Base-by-base conservation (phyloP, 768 basidiomycete species). In the Trametes meyenii region DNA sequence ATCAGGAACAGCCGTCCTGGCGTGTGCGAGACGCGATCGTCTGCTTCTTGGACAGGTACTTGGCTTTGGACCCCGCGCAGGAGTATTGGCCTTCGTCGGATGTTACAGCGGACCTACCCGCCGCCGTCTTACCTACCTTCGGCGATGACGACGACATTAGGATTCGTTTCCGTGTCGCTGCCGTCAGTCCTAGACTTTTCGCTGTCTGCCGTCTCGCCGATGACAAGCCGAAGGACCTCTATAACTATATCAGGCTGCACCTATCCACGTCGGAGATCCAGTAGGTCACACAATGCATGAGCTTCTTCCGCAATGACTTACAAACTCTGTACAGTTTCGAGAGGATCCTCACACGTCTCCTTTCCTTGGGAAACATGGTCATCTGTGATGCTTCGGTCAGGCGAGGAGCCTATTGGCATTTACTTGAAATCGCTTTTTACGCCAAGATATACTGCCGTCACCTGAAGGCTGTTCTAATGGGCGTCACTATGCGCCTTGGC, bases 341-440 rank as follows among this genome's bases (percentile, higher is more conserved):
- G 11, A 6, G 61, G 39, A 90, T 91, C 78, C 76, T 90, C 54
- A 93, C 88, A 12, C 85, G 88, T 43, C 79, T 87, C 29, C 77
- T 94, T 29, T 85, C 81, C 19, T 77, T 90, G 14, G 89, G 85
- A 26, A 94, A 92, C 73, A 83, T 88, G 64, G 87, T 92, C 82
- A 81, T 97, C 42, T 82, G 85, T 17, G 90, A 87, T 68, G 88
- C 92, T 0, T 81, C 83, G 1, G 83, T 89, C 21, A 82, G 96
- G 26, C 85, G 92, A 16, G 90, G 87, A 3, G 83, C 94, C 1
- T 94, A 96, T 70, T 95, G 90, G 86, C 89, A 96, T 72, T 71
- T 98, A 50, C 76, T 98, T 61, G 94, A 96, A 71, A 83, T 84
- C 6, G 83, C 83, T 72, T 67, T 77, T 64, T 78, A 64, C 73